Percentiles rank a stretch among this genome's conserved stretches.
Conservation (phyloP, 768 basidiomycete species). For the Leucocoprinus leucothites region DNA sequence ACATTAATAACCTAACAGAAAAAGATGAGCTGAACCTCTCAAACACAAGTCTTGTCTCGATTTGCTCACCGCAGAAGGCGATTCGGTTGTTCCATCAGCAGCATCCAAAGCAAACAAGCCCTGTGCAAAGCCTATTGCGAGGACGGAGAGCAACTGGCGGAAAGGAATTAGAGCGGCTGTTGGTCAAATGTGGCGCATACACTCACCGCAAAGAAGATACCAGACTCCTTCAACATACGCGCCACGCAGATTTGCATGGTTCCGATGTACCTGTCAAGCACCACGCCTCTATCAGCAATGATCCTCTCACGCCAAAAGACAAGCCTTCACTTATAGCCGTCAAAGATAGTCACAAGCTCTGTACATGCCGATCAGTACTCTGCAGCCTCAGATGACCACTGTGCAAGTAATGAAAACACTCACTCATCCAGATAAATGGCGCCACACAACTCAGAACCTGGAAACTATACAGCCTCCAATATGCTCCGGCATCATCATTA, state of each 20-base stretch:
- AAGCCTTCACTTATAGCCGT: slow-evolving; percentile 75
- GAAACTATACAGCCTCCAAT: slow-evolving; percentile 66
- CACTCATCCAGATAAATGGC: slow-evolving; percentile 92
- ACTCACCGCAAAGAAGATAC: slow-evolving; percentile 85
- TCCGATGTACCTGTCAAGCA: slow-evolving; percentile 65
- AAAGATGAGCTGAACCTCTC: slow-evolving; percentile 1
- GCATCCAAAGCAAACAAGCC: slow-evolving; percentile 88
- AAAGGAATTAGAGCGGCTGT: slow-evolving; percentile 9
- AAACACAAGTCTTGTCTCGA: neutral
- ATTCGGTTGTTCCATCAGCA: slow-evolving; percentile 75
- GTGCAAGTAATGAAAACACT: too few relatives aligned
- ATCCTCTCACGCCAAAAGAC: neutral
- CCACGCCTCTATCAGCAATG: neutral
- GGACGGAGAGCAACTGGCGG: slow-evolving; percentile 69
- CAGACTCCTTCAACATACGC: slow-evolving; percentile 90
- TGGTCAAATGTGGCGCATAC: neutral
- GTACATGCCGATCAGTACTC: neutral
- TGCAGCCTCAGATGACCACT: neutral
- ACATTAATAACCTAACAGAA: slow-evolving; percentile 57
- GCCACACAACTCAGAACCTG: slow-evolving; percentile 86
- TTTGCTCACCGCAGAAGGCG: slow-evolving; percentile 39
- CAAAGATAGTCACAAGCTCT: slow-evolving; percentile 81
- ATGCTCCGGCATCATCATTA: slow-evolving; percentile 29
- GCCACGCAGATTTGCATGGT: slow-evolving; percentile 93
- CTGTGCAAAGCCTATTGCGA: slow-evolving; percentile 83